Evolutionary conservation across 345 rosid species (phyloP).

Genomic region (Rhodomyrtus tomentosa): DNA sequence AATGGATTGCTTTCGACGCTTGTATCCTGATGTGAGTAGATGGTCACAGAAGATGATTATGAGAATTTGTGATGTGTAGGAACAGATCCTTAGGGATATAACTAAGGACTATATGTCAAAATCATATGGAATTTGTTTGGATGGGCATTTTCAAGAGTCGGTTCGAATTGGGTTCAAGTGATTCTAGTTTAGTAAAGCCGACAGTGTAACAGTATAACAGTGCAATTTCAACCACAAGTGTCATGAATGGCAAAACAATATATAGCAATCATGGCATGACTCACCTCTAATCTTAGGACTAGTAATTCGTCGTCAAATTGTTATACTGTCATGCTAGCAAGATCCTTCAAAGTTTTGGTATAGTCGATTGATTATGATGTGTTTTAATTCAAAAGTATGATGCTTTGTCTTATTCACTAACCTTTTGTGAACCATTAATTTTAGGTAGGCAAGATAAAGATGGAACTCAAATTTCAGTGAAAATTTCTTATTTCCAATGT

Average conservation of each 20-base stretch:
- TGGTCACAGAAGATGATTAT: neutral
- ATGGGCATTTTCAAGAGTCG: neutral
- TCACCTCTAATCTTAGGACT: too few relatives aligned
- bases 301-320: too few relatives aligned
- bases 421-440: neutral
- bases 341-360: too few relatives aligned
- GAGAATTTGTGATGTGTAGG: neutral
- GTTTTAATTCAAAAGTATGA: neutral
- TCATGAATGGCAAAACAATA: too few relatives aligned
- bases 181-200: neutral
- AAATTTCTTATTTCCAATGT: neutral
- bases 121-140: neutral
- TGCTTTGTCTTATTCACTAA: neutral
- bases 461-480: neutral
- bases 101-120: neutral
- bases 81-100: neutral
- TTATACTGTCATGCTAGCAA: too few relatives aligned
- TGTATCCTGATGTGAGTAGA: neutral
- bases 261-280: too few relatives aligned
- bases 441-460: neutral
- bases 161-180: neutral
- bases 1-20: too few relatives aligned
- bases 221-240: too few relatives aligned
- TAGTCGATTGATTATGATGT: neutral
- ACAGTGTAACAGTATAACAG: too few relatives aligned